Conservation (phyloP, 2,329 filamentous ascomycete species). For the Aaosphaeria arxii region DNA sequence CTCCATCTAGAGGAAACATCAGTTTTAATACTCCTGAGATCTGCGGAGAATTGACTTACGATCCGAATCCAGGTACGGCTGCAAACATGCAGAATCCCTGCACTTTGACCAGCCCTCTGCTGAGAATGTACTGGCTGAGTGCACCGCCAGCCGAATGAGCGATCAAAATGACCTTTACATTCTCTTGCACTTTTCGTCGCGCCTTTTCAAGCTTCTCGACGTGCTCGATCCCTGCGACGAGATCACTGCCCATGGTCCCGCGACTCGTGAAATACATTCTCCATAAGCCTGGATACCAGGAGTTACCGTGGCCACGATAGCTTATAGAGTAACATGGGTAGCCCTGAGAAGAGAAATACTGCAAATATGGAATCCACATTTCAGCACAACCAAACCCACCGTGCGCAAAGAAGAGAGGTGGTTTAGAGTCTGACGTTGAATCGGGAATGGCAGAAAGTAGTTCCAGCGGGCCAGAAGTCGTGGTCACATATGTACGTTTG, state of each 20-base stretch:
- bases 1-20: conserved; percentile 24
- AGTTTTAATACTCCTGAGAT: conserved; percentile 39
- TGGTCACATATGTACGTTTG: conserved; percentile 44
- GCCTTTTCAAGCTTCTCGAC: conserved; percentile 32
- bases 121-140: conserved; percentile 50
- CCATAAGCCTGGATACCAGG: conserved; percentile 51
- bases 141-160: conserved; percentile 55
- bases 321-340: conserved; percentile 54
- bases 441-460: conserved; percentile 44
- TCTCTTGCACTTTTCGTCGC: conserved; percentile 10
- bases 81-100: conserved; percentile 48
- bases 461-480: conserved; percentile 48
- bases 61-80: conserved; percentile 49
- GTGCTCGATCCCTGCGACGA: conserved; percentile 40
- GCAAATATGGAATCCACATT: conserved; percentile 54
- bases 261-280: conserved; percentile 48
- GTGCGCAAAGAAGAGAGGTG: conserved; percentile 52
- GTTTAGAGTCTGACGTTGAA: conserved; percentile 5
- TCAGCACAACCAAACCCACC: conserved; percentile 55
- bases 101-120: conserved; percentile 38
- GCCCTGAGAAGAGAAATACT: conserved; percentile 43
- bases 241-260: conserved; percentile 44
- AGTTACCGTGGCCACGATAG: conserved; percentile 52
- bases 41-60: conserved; percentile 32
- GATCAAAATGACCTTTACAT: conserved; percentile 43